Evolutionary conservation across 2,329 filamentous ascomycete species (phyloP).

Genomic region (Myriosclerotinia curreyana): DNA sequence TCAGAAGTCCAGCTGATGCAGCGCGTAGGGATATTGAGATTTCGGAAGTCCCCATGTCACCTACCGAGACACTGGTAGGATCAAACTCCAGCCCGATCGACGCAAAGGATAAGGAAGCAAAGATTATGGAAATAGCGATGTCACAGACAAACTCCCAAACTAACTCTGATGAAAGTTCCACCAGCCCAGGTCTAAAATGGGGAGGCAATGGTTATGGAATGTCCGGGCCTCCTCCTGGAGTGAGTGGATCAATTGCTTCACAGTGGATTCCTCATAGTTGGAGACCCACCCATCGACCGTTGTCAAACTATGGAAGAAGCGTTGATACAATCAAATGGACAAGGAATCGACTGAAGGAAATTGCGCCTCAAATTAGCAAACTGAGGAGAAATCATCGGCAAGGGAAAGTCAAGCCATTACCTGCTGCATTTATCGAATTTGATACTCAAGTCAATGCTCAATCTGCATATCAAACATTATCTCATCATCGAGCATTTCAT

Average conservation of each 20-base stretch:
- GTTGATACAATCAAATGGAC: constrained; percentile 43
- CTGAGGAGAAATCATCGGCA: constrained; percentile 40
- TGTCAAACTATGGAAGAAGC: constrained; percentile 40
- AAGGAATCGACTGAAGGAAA: constrained; percentile 37
- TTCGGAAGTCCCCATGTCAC: constrained; percentile 2
- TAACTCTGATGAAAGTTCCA: not conserved
- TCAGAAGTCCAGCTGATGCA: not conserved
- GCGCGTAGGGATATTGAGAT: not conserved
- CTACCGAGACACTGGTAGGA: not conserved
- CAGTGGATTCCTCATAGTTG: constrained; percentile 39
- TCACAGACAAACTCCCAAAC: constrained; percentile 1
- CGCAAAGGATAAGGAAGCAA: constrained; percentile 16
- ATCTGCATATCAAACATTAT: constrained; percentile 60
- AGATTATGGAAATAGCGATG: constrained; percentile 14
- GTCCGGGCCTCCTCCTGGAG: constrained; percentile 32
- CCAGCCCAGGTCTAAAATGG: constrained; percentile 8
- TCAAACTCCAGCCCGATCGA: not conserved
- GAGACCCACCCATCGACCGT: constrained; percentile 40
- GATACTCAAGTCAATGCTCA: constrained; percentile 60
- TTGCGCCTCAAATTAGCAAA: constrained; percentile 38
- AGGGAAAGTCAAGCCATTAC: constrained; percentile 52
- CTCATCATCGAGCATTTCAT: constrained; percentile 60
- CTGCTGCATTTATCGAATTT: constrained; percentile 66
- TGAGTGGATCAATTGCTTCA: constrained; percentile 41
- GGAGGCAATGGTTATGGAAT: constrained; percentile 27